phyloP scores from a whole-genome alignment of 2,329 filamentous ascomycete genomes.

The Alternaria brassicicola region DNA sequence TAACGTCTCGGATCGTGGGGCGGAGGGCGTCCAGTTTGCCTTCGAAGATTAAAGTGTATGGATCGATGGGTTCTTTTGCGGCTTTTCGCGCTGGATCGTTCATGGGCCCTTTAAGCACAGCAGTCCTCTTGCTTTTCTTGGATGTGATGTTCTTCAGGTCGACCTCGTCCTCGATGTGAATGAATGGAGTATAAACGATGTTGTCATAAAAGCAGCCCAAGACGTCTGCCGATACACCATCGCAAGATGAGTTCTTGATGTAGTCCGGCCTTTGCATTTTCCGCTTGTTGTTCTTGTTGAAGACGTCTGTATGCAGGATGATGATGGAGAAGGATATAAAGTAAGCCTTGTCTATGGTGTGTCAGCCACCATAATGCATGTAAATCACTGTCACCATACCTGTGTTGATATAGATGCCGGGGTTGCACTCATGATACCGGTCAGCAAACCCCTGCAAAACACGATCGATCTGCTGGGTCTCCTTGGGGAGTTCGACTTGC shows the following conservation, averaged over 20 bases:
- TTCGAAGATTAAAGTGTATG: conserved; percentile 92
- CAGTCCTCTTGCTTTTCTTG: conserved; percentile 72
- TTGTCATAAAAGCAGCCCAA: conserved; percentile 98
- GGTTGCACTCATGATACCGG: conserved; percentile 97
- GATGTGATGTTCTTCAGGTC: conserved; percentile 76
- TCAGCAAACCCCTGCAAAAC: conserved; percentile 94
- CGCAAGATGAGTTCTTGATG: conserved; percentile 89
- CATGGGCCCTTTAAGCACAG: conserved; percentile 61
- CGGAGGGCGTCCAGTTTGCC: conserved; percentile 81
- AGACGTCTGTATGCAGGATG: conserved; percentile 97
- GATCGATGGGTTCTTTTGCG: conserved; percentile 86
- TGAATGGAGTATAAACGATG: conserved; percentile 96
- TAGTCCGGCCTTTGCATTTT: conserved; percentile 99
- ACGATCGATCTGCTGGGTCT: conserved; percentile 97
- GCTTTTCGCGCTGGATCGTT: conserved; percentile 70
- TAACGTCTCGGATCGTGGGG: conserved; percentile 87
- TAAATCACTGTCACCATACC: conserved; percentile 48
- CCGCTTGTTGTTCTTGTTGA: conserved; percentile 99
- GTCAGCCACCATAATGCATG: conserved; percentile 23
- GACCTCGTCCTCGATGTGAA: conserved; percentile 92
- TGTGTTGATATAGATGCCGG: conserved; percentile 86
- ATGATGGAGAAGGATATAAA: conserved; percentile 97
- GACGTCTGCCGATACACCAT: conserved; percentile 92
- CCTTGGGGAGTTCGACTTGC: conserved; percentile 94
- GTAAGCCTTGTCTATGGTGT: conserved; percentile 79